Evolutionary conservation across 768 basidiomycete species (phyloP).

Genomic region (Tricholoma terreum): DNA sequence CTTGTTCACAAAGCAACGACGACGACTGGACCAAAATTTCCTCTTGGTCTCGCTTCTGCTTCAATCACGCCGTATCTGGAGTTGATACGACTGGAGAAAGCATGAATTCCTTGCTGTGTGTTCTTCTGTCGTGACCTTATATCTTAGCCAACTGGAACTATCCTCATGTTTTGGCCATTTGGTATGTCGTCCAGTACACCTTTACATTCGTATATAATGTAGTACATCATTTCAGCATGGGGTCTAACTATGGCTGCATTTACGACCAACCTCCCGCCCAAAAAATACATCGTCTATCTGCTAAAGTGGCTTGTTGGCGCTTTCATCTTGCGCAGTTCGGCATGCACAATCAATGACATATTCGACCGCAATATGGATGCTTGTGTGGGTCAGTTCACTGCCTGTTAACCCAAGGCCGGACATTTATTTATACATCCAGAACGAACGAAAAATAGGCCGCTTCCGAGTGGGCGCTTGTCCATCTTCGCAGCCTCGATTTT

Average conservation of each 20-base stretch:
- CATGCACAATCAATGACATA: slow-evolving; percentile 56
- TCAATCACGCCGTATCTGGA: slow-evolving; percentile 42
- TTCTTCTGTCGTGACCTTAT: neutral
- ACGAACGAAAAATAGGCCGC: slow-evolving; percentile 45
- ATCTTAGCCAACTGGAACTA: slow-evolving; percentile 45
- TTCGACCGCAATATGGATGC: slow-evolving; percentile 51
- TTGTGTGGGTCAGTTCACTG: slow-evolving; percentile 41
- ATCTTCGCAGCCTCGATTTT: slow-evolving; percentile 39
- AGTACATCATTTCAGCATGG: slow-evolving; percentile 36
- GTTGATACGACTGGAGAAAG: slow-evolving; percentile 50
- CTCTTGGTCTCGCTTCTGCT: slow-evolving; percentile 29
- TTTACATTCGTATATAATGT: neutral
- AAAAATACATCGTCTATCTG: slow-evolving; percentile 29
- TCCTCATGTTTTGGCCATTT: slow-evolving; percentile 54
- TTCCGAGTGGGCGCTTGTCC: slow-evolving; percentile 48
- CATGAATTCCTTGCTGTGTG: slow-evolving; percentile 8
- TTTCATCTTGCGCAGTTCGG: slow-evolving; percentile 44
- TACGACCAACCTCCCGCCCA: slow-evolving; percentile 27
- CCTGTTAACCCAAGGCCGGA: neutral
- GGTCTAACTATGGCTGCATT: slow-evolving; percentile 51
- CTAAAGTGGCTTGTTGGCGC: slow-evolving; percentile 36
- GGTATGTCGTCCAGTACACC: slow-evolving; percentile 25
- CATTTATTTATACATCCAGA: slow-evolving; percentile 25
- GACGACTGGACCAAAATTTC: slow-evolving; percentile 24
- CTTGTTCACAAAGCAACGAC: slow-evolving; percentile 16